Conservation (phyloP, 768 basidiomycete genomes). For the Amanita rubescens region DNA sequence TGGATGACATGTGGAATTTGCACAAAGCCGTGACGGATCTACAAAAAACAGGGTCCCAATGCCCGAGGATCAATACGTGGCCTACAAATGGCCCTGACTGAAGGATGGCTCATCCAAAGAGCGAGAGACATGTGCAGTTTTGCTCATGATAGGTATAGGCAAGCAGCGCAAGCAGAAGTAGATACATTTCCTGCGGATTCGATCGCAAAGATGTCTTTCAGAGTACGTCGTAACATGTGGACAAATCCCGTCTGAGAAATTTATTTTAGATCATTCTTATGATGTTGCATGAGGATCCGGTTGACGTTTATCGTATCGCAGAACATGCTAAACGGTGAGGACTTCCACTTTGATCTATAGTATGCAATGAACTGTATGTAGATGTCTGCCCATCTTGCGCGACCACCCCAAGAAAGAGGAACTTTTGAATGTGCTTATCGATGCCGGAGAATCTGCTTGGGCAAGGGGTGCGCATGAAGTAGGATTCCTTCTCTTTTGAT, state of each 20-base stretch:
- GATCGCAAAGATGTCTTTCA: slow-evolving; percentile 62
- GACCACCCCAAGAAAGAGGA: slow-evolving; percentile 57
- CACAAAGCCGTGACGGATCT: slow-evolving; percentile 43
- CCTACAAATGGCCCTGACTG: slow-evolving; percentile 55
- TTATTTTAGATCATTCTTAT: slow-evolving; percentile 56
- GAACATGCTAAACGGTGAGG: slow-evolving; percentile 58
- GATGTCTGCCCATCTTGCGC: slow-evolving; percentile 55
- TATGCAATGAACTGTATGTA: slow-evolving; percentile 16
- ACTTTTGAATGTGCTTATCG: slow-evolving; percentile 50
- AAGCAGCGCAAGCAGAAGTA: slow-evolving; percentile 60
- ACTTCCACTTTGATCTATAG: background rate
- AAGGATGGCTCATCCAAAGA: slow-evolving; percentile 69
- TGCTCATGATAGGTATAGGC: slow-evolving; percentile 67
- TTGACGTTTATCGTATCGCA: slow-evolving; percentile 61
- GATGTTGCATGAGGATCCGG: slow-evolving; percentile 56
- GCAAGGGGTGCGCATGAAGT: slow-evolving; percentile 73
- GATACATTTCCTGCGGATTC: slow-evolving; percentile 39
- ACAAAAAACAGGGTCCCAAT: slow-evolving; percentile 33
- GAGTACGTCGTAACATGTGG: slow-evolving; percentile 30
- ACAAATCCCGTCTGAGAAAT: slow-evolving; percentile 4
- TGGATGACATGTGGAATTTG: slow-evolving; percentile 43
- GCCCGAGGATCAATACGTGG: slow-evolving; percentile 59
- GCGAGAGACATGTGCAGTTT: slow-evolving; percentile 74
- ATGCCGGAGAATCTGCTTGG: slow-evolving; percentile 67
- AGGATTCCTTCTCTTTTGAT: slow-evolving; percentile 2